Percentiles rank a stretch among this genome's conserved stretches.
Conservation (phyloP, 371 early-diverging fungal species). For the Mucor mucedo region DNA sequence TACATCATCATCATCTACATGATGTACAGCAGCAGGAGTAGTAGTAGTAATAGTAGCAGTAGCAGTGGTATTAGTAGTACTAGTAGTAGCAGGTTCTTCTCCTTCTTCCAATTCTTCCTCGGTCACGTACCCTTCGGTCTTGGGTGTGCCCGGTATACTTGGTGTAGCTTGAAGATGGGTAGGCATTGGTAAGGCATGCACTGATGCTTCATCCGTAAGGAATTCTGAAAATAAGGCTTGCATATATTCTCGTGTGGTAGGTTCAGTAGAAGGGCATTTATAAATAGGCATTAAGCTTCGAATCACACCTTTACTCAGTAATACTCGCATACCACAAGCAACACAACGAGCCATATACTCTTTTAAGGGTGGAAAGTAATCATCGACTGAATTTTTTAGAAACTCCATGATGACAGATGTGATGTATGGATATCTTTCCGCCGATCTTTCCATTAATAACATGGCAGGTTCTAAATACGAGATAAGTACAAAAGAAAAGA, state of each 20-base stretch:
- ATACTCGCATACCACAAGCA: slow-evolving; percentile 58
- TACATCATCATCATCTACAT: slow-evolving; percentile 34
- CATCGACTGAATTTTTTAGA: slow-evolving; percentile 59
- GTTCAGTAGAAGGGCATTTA: slow-evolving; percentile 36
- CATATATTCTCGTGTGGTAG: slow-evolving; percentile 34
- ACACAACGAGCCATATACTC: slow-evolving; percentile 58
- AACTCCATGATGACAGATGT: slow-evolving; percentile 72
- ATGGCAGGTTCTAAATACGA: slow-evolving; percentile 67
- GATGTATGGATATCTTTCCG: slow-evolving; percentile 69
- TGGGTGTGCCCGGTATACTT: not conserved
- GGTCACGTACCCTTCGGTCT: not conserved
- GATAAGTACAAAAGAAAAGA: not conserved
- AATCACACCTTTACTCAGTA: slow-evolving; percentile 71
- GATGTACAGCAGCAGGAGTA: not conserved
- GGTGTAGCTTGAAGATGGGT: not conserved
- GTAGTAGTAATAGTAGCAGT: too few relatives aligned
- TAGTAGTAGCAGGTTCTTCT: not conserved
- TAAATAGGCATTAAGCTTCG: slow-evolving; percentile 46
- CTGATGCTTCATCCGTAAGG: slow-evolving; percentile 13
- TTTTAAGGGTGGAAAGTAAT: slow-evolving; percentile 62
- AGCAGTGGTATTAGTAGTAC: too few relatives aligned
- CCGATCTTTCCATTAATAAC: slow-evolving; percentile 73
- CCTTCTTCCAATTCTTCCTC: slow-evolving; percentile 3
- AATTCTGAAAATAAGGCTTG: slow-evolving; percentile 37
- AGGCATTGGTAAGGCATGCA: slow-evolving; percentile 8